Conservation (phyloP, 2,329 filamentous ascomycete genomes). For the Byssothecium circinans region DNA sequence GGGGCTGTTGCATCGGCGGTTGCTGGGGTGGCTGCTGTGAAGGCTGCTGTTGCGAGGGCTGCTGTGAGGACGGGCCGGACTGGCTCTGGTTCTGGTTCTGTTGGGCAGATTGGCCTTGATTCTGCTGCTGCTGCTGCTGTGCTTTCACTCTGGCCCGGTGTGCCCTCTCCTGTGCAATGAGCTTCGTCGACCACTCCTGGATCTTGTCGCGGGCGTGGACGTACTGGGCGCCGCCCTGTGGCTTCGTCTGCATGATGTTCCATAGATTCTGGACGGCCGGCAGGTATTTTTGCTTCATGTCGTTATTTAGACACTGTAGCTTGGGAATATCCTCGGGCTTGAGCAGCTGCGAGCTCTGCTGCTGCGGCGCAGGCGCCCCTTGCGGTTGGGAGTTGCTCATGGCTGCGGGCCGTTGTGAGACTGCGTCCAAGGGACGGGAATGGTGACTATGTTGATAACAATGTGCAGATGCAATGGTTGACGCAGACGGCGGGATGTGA, state of each 20-base stretch:
- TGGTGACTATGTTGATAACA: background rate
- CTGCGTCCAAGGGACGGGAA: conserved; percentile 2
- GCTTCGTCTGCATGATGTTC: conserved; percentile 53
- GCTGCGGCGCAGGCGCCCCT: conserved; percentile 24
- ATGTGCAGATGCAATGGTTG: background rate
- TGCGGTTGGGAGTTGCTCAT: conserved; percentile 42
- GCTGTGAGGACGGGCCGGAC: conserved; percentile 1
- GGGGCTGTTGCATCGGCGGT: conserved; percentile 13
- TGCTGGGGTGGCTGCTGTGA: conserved; percentile 20
- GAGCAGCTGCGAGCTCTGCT: conserved; percentile 27
- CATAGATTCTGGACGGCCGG: conserved; percentile 57
- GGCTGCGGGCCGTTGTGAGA: conserved; percentile 13
- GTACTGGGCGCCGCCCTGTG: conserved; percentile 54
- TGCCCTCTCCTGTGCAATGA: conserved; percentile 53
- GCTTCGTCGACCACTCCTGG: conserved; percentile 52
- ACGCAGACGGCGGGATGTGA: background rate
- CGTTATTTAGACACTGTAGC: conserved; percentile 49
- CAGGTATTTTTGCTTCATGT: conserved; percentile 60
- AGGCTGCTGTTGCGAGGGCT: conserved; percentile 12
- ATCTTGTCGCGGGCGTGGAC: conserved; percentile 55
- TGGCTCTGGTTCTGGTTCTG: conserved; percentile 21
- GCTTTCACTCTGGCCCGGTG: conserved; percentile 46
- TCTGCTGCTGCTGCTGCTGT: conserved; percentile 22
- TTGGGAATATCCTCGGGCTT: conserved; percentile 40
- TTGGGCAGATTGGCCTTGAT: conserved; percentile 25